Percentiles rank a stretch among this genome's conserved stretches.
These are phyloP conservation scores for Fennellomyces sp. DNA, from an alignment of 371 early-diverging fungal genomes.

Conservation along the genomic window DNA sequence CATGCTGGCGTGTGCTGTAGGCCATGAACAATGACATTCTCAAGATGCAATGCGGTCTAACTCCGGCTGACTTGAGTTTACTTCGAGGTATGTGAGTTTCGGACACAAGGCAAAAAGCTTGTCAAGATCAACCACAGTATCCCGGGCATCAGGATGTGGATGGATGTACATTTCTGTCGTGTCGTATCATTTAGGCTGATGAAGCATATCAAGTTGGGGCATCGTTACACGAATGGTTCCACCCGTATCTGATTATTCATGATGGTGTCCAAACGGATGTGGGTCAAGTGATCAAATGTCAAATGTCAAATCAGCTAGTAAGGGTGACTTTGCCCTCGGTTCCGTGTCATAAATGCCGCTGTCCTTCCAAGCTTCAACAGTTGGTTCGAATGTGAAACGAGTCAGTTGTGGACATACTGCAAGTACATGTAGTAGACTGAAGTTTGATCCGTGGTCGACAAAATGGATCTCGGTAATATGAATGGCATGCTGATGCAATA, in stretches of 20 bases:
- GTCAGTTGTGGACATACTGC: background rate
- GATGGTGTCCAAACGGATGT: background rate
- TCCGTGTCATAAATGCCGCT: background rate
- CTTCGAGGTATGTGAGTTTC: background rate
- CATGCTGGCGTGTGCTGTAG: too few species aligned
- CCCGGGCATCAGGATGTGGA: background rate
- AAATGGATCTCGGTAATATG: background rate
- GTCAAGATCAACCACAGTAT: background rate
- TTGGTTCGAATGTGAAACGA: background rate
- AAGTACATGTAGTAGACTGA: background rate
- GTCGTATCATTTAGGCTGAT: background rate
- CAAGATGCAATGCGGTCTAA: background rate
- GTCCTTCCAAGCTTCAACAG: background rate
- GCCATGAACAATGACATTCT: background rate
- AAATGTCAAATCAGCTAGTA: background rate
- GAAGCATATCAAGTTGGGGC: background rate
- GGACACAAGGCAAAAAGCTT: background rate
- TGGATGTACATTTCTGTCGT: background rate
- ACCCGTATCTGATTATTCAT: background rate
- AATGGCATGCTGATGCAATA: background rate
- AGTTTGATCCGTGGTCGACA: background rate
- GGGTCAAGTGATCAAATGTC: background rate
- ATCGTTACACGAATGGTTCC: background rate
- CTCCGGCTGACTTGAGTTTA: background rate
- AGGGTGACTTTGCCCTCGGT: background rate